Evolutionary conservation across 352 stramenopile genomes (phyloP), one percentile per base, ranked within the genome.

Genomic region (Nothophytophthora sp.): DNA sequence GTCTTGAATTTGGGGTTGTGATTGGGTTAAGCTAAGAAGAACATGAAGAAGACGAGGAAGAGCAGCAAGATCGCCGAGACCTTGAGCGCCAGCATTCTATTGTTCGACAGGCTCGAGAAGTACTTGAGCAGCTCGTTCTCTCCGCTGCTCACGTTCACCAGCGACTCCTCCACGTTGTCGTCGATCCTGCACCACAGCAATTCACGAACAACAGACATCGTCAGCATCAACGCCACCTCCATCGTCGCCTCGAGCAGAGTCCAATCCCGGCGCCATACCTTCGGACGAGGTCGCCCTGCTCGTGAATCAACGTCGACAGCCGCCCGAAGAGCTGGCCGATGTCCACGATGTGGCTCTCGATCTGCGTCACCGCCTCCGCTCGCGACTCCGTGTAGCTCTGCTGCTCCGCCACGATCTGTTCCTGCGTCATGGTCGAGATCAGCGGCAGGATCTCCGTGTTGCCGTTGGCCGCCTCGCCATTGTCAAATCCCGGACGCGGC

Each of bases 1-100:
- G n/a, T n/a, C n/a, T n/a, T n/a, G n/a, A n/a, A n/a, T n/a, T n/a
- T n/a, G n/a, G n/a, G n/a, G n/a, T 55, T 42, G 56, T 65, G 36
- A 58, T 55, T 53, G 35, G 39, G 8, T 80, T 90, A 94, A 40
- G 84, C 84, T 63, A 94, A 70, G 56, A 94, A 86, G 63, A 92
- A 91, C 75, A 92, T 89, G 68, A 94, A 94, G 67, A 94, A 91
- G 64, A 94, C 72, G 55, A 94, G 67, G 42, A 94, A 94, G 33
- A 91, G 60, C 51, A 94, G 87, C 75, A 94, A 88, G 68, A 94
- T 90, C 70, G 76, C 77, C 24, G 73, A 88, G 33, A 94, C 66
- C 70, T 94, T 94, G 70, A 91, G 67, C 55, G 81, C 82, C 62
- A 94, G 67, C 66, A 90, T 69, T 75, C 79, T 81, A 82, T 88